Conservation (phyloP, 176 grass and related monocot species). For the Poa annua region DNA sequence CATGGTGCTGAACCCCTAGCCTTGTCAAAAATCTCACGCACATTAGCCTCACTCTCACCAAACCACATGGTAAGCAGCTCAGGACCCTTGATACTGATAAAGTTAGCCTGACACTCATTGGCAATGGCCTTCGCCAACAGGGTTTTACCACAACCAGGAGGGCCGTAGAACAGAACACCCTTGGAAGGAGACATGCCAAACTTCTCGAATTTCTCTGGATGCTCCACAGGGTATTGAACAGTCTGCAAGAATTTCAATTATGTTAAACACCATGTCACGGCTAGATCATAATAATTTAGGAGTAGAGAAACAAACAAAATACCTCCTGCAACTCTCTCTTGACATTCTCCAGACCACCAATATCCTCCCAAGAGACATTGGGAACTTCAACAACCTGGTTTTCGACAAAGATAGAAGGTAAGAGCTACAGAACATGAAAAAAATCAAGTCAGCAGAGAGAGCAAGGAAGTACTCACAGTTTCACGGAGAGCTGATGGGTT, state of each 20-base stretch:
- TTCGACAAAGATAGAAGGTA: not conserved
- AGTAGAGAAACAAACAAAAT: not conserved
- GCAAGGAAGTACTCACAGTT: conserved; percentile 55
- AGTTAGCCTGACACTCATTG: conserved; percentile 94
- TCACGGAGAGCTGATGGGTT: conserved; percentile 85
- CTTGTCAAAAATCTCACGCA: conserved; percentile 88
- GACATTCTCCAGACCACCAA: conserved; percentile 76
- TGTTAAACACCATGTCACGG: not conserved
- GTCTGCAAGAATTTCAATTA: conserved; percentile 55
- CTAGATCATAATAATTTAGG: not conserved
- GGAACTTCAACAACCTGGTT: conserved; percentile 74
- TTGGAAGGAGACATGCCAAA: conserved; percentile 97
- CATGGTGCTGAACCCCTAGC: conserved; percentile 80
- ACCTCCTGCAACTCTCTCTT: conserved; percentile 84
- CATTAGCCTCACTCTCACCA: conserved; percentile 95
- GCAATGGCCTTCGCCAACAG: conserved; percentile 91
- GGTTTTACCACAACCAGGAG: conserved; percentile 92
- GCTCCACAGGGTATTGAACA: conserved; percentile 92
- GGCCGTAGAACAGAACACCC: conserved; percentile 90
- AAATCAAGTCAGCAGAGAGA: not conserved
- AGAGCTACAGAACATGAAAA: conserved; percentile 27
- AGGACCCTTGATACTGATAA: conserved; percentile 92
- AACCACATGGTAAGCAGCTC: conserved; percentile 97
- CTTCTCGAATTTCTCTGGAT: conserved; percentile 95
- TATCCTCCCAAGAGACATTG: conserved; percentile 69